Percentiles rank a stretch among this genome's conserved stretches.
Evolutionary conservation across 2,329 filamentous ascomycete genomes (phyloP).

Genomic region (Exophiala sp.): DNA sequence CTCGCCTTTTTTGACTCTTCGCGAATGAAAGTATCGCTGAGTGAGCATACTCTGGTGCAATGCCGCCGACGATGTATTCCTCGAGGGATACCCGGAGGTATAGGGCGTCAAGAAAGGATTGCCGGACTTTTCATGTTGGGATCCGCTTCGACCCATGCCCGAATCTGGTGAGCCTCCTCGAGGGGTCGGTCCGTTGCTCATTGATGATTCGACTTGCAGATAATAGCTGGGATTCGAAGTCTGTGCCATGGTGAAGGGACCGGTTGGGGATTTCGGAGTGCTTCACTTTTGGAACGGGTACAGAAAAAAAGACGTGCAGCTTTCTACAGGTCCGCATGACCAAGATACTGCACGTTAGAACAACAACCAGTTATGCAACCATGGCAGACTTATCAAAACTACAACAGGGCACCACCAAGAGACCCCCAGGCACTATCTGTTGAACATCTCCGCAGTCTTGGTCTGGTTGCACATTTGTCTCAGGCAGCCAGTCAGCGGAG

Average conservation of each 20-base stretch:
- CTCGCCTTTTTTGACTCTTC: slow-evolving; percentile 65
- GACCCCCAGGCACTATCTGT: background rate
- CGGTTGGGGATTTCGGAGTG: background rate
- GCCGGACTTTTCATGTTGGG: slow-evolving; percentile 8
- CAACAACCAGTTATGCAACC: background rate
- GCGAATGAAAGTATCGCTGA: slow-evolving; percentile 56
- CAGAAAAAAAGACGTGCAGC: too few relatives aligned
- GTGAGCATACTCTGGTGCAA: slow-evolving; percentile 11
- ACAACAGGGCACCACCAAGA: background rate
- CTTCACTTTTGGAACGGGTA: too few relatives aligned
- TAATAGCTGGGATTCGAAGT: slow-evolving; percentile 9
- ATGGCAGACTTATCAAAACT: background rate
- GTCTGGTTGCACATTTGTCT: background rate
- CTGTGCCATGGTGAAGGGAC: slow-evolving; percentile 7
- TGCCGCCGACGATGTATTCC: slow-evolving; percentile 18
- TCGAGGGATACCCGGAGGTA: slow-evolving; percentile 20
- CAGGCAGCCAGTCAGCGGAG: background rate
- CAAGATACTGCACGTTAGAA: too few relatives aligned
- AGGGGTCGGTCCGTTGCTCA: slow-evolving; percentile 8
- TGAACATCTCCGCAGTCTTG: background rate
- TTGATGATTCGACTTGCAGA: slow-evolving; percentile 2
- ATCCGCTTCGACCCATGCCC: background rate
- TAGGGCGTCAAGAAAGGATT: slow-evolving; percentile 27
- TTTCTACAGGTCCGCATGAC: too few relatives aligned
- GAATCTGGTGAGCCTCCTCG: slow-evolving; percentile 13